A percentile compares a stretch with the other conserved stretches of the same genome.
These are phyloP conservation scores for Schizochytrium sp. DNA, from an alignment of 108 stramenopile genomes.

Conservation along the genomic window DNA sequence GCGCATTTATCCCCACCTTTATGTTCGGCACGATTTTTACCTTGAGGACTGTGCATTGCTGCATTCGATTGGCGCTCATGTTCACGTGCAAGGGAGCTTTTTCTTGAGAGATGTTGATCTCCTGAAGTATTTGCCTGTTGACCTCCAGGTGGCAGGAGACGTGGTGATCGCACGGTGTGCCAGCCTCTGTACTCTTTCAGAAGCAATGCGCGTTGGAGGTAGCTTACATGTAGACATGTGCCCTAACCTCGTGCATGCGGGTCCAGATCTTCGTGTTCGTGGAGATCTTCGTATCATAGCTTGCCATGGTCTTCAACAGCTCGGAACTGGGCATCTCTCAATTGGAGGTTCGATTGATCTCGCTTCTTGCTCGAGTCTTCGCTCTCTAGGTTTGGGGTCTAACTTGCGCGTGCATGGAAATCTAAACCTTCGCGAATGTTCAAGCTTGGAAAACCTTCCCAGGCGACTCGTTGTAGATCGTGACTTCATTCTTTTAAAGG, in stretches of 20 bases:
- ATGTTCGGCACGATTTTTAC: neutral
- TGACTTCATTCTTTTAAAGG: neutral
- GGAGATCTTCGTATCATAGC: neutral
- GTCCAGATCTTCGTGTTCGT: neutral
- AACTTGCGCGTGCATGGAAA: neutral
- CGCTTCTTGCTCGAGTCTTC: neutral
- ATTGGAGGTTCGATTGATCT: neutral
- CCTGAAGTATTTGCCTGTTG: neutral
- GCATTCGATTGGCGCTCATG: neutral
- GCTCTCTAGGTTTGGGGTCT: neutral
- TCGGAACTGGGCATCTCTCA: neutral
- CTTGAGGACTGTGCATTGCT: neutral
- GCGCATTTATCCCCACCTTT: neutral
- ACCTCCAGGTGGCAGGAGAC: neutral
- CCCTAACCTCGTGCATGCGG: constrained; percentile 25
- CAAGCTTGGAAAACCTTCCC: neutral
- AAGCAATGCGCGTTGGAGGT: neutral
- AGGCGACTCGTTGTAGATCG: neutral
- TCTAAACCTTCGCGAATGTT: neutral
- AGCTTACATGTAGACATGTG: neutral
- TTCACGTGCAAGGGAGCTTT: constrained; percentile 6
- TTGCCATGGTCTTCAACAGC: neutral
- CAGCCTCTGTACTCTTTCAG: neutral
- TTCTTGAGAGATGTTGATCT: neutral
- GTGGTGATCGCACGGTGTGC: neutral